These are phyloP conservation scores for Micromonas pusilla DNA, from an alignment of 139 green algal species.

Conservation along the genomic window DNA sequence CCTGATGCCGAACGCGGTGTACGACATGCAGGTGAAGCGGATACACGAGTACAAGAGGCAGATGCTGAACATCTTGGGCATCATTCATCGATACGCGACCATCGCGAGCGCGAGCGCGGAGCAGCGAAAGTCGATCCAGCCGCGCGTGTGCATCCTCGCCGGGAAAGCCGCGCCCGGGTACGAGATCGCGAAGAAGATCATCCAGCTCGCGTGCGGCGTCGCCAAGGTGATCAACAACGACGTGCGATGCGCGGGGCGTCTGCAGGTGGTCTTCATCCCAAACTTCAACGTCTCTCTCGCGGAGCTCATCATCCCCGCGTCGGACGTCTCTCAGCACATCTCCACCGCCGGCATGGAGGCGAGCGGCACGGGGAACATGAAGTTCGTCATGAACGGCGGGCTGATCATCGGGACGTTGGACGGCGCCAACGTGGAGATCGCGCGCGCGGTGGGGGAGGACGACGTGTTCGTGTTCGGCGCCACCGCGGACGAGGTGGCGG, in stretches of 20 bases:
- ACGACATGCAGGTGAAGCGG: constrained; percentile 66
- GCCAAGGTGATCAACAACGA: constrained; percentile 80
- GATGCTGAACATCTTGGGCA: constrained; percentile 77
- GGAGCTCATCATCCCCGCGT: constrained; percentile 63
- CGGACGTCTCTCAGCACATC: constrained; percentile 94
- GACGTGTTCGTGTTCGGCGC: constrained; percentile 88
- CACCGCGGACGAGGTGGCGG: constrained; percentile 45
- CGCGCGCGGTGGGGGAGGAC: constrained; percentile 66
- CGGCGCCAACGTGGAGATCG: constrained; percentile 98
- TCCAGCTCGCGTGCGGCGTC: constrained; percentile 50
- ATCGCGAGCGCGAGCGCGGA: constrained; percentile 68
- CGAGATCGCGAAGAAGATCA: constrained; percentile 46
- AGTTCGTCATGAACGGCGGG: constrained; percentile 97
- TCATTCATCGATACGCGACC: constrained; percentile 71
- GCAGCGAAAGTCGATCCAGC: constrained; percentile 44
- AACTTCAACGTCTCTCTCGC: constrained; percentile 98
- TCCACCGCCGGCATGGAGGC: constrained; percentile 93
- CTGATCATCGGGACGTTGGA: constrained; percentile 93
- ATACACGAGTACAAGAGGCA: constrained; percentile 95
- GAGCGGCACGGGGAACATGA: constrained; percentile 97
- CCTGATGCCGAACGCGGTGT: constrained; percentile 37
- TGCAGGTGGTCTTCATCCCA: constrained; percentile 85
- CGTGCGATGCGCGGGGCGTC: constrained; percentile 60
- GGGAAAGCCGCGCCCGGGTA: constrained; percentile 48
- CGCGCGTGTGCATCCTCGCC: constrained; percentile 40